Conservation (phyloP, 2,329 filamentous ascomycete genomes). For the Penicillium sp. region DNA sequence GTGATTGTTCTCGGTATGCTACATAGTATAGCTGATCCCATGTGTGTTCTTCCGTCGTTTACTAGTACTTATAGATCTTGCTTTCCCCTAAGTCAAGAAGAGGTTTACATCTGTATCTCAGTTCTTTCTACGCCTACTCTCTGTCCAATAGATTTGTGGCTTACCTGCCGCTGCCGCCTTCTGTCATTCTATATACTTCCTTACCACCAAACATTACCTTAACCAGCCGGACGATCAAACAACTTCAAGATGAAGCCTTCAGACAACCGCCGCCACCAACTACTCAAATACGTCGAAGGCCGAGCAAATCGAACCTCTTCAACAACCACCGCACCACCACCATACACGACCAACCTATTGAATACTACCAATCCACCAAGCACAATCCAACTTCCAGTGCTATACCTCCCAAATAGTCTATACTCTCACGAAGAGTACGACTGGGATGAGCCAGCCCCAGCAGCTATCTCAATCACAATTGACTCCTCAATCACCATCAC, state of each 20-base stretch:
- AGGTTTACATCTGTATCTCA: too few relatives aligned
- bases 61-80: neutral
- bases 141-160: too few relatives aligned
- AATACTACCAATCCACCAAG: constrained; percentile 21
- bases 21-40: neutral
- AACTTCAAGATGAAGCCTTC: constrained; percentile 10
- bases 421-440: constrained; percentile 18
- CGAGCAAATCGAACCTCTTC: constrained; percentile 28
- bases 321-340: constrained; percentile 30
- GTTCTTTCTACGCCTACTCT: too few relatives aligned
- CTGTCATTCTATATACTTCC: neutral
- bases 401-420: neutral
- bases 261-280: constrained; percentile 37
- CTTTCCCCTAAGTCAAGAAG: neutral
- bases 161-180: neutral
- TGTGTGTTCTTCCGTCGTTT: neutral
- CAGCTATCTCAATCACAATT: constrained; percentile 41
- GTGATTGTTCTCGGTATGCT: neutral
- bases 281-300: constrained; percentile 36
- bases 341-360: constrained; percentile 28
- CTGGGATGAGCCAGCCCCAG: constrained; percentile 23
- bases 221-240: neutral
- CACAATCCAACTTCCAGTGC: constrained; percentile 8
- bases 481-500: constrained; percentile 44
- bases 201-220: neutral